Percentiles rank a stretch among this genome's conserved stretches.
Conservation (phyloP, 2,329 filamentous ascomycete genomes). For the Pochonia chlamydosporia region DNA sequence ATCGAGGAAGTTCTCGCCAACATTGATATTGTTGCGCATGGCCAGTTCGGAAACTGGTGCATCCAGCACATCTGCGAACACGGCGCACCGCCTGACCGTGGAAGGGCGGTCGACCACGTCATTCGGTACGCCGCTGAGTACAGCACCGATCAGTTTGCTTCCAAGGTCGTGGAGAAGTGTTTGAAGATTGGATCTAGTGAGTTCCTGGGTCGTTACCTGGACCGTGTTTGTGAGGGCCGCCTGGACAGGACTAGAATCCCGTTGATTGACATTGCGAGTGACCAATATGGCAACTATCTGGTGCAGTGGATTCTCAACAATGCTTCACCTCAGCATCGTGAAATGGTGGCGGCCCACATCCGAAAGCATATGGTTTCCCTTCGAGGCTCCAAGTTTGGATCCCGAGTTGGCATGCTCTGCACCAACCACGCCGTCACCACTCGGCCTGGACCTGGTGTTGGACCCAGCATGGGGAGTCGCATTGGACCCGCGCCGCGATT, state of each 20-base stretch:
- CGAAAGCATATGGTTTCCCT: conserved; percentile 99
- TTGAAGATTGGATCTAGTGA: conserved; percentile 91
- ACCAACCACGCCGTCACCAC: conserved; percentile 89
- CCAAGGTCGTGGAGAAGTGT: conserved; percentile 98
- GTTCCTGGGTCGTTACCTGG: conserved; percentile 87
- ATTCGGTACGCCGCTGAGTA: conserved; percentile 91
- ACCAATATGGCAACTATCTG: conserved; percentile 98
- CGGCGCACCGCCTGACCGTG: conserved; percentile 83
- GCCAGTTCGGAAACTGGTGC: conserved; percentile 99
- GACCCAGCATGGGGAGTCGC: conserved; percentile 54
- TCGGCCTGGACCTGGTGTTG: conserved; percentile 78
- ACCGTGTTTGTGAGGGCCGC: conserved; percentile 88
- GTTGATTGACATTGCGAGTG: conserved; percentile 94
- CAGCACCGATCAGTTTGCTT: conserved; percentile 98
- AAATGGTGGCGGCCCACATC: conserved; percentile 89
- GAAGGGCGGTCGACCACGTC: conserved; percentile 90
- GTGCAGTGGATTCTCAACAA: conserved; percentile 96
- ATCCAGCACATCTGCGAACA: conserved; percentile 99
- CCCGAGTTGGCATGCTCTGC: conserved; percentile 97
- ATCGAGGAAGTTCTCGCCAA: conserved; percentile 94
- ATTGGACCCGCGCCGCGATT: conserved; percentile 55
- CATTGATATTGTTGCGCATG: conserved; percentile 93
- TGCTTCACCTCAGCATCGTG: conserved; percentile 79
- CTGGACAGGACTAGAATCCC: conserved; percentile 90
- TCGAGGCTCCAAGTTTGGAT: conserved; percentile 96